Evolutionary conservation across 106 monocot species (phyloP).

Genomic region (Ottelia alismoides): DNA sequence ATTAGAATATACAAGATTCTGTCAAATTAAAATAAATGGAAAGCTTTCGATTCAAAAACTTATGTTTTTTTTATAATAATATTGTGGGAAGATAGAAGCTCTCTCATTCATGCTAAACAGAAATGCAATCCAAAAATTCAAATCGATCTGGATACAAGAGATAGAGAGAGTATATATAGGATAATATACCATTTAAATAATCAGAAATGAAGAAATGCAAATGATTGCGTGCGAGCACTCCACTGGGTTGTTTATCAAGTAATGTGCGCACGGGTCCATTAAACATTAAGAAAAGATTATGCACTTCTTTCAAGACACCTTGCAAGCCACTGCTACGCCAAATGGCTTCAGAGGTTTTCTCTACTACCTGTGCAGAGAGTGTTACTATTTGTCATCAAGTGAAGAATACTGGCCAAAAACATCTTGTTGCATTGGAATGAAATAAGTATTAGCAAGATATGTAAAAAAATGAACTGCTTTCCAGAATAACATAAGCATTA

Average conservation of each 20-base stretch:
- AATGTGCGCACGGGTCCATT: slow-evolving; percentile 53
- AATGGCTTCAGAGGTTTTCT: slow-evolving; percentile 65
- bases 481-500: too few species aligned
- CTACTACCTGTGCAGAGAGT: slow-evolving; percentile 75
- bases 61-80: not conserved
- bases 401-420: too few species aligned
- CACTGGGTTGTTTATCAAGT: slow-evolving; percentile 88
- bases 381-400: too few species aligned
- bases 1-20: not conserved
- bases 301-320: slow-evolving; percentile 61
- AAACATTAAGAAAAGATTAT: slow-evolving; percentile 87
- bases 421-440: too few species aligned
- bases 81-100: not conserved
- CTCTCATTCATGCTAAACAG: not conserved
- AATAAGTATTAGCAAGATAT: too few species aligned
- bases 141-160: not conserved
- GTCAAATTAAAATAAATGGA: not conserved
- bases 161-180: not conserved
- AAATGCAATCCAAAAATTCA: not conserved
- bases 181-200: slow-evolving; percentile 59
- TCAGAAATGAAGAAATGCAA: slow-evolving; percentile 70
- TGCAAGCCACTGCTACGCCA: slow-evolving; percentile 51
- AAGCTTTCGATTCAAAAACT: too few species aligned
- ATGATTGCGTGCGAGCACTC: slow-evolving; percentile 76
- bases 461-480: too few species aligned